Conservation (phyloP, 768 basidiomycete genomes). For the Dioszegia crocea region DNA sequence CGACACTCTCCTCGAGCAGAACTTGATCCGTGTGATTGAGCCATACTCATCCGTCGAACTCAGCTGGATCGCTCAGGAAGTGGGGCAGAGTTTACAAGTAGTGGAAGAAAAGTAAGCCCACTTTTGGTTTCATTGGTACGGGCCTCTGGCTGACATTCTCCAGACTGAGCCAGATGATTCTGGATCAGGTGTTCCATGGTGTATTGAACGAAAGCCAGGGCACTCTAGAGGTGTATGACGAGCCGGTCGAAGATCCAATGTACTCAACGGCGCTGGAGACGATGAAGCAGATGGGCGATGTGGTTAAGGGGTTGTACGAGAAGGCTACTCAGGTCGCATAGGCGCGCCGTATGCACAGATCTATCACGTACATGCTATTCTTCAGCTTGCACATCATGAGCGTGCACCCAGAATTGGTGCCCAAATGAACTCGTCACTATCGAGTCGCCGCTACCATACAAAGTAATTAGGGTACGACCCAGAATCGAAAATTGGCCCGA, state of each 20-base stretch:
- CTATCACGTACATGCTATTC: too few species aligned
- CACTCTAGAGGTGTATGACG: slow-evolving; percentile 83
- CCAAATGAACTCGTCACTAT: too few species aligned
- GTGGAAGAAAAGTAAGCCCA: slow-evolving; percentile 89
- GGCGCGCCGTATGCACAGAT: too few species aligned
- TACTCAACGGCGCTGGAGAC: slow-evolving; percentile 77
- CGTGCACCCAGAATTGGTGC: too few species aligned
- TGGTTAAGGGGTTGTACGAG: slow-evolving; percentile 88
- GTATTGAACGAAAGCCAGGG: slow-evolving; percentile 96
- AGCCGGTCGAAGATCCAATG: slow-evolving; percentile 64
- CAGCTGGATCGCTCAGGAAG: slow-evolving; percentile 75
- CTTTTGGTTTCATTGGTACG: too few species aligned
- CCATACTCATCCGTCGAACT: slow-evolving; percentile 92
- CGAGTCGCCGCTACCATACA: too few species aligned
- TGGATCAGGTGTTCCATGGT: slow-evolving; percentile 88
- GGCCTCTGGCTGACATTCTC: slow-evolving; percentile 7
- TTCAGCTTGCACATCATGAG: too few species aligned
- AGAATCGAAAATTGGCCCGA: too few species aligned
- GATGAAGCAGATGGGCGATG: slow-evolving; percentile 81
- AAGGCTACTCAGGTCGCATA: slow-evolving; percentile 53
- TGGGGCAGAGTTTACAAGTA: slow-evolving; percentile 77
- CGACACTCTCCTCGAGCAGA: slow-evolving; percentile 93
- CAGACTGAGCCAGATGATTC: slow-evolving; percentile 95
- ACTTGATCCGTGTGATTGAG: slow-evolving; percentile 89
- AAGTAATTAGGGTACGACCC: too few species aligned